These are phyloP conservation scores for Paramecium caudatum DNA, from an alignment of 73 alveolate genomes.

Conservation along the genomic window DNA sequence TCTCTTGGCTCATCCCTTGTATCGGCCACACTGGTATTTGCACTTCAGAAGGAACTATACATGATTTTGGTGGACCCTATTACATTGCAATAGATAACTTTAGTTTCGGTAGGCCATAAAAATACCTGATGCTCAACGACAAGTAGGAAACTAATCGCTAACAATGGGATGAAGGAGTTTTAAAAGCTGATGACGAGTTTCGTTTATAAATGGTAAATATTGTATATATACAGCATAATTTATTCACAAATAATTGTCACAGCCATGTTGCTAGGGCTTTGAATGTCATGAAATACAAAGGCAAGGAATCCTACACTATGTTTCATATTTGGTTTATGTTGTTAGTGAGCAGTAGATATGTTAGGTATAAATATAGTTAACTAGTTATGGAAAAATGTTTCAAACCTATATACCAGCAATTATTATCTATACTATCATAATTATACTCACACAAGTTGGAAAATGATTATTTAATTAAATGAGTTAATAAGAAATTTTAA, in stretches of 20 bases:
- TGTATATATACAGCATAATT: slow-evolving; percentile 74
- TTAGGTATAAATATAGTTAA: slow-evolving; percentile 15
- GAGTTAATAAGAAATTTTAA: slow-evolving; percentile 44
- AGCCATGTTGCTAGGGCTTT: slow-evolving; percentile 83
- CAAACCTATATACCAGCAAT: background rate
- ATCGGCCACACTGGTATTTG: slow-evolving; percentile 98
- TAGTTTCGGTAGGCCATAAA: slow-evolving; percentile 96
- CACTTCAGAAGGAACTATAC: slow-evolving; percentile 91
- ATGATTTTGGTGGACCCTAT: slow-evolving; percentile 98
- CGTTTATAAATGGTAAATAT: slow-evolving; percentile 51
- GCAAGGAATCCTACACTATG: slow-evolving; percentile 80
- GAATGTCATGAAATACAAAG: slow-evolving; percentile 76
- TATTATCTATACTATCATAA: background rate
- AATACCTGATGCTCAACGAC: slow-evolving; percentile 80
- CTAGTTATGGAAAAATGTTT: slow-evolving; percentile 7
- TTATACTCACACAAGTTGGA: background rate
- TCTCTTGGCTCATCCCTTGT: slow-evolving; percentile 91
- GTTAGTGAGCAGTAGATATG: slow-evolving; percentile 74
- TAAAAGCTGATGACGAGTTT: slow-evolving; percentile 66
- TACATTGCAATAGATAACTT: slow-evolving; percentile 91
- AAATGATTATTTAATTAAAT: background rate
- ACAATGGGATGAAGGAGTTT: slow-evolving; percentile 55
- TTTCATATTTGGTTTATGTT: slow-evolving; percentile 81
- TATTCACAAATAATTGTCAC: slow-evolving; percentile 82
- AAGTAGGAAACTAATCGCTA: background rate